phyloP scores from a whole-genome alignment of 2,329 filamentous ascomycete species.

The Aureobasidium lini region DNA sequence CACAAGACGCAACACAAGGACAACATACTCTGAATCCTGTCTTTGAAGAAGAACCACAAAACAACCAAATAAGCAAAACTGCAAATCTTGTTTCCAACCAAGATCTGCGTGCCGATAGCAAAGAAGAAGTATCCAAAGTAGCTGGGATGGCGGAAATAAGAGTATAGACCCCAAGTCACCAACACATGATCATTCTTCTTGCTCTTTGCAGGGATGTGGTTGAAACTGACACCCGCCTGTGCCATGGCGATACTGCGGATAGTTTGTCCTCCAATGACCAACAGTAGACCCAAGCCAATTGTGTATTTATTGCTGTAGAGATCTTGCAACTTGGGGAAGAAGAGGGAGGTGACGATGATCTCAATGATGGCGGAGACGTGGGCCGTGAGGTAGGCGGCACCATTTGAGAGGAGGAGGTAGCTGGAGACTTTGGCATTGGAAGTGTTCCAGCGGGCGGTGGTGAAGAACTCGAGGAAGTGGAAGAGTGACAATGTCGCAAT shows the following conservation, averaged over 20 bases:
- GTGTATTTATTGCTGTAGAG: slow-evolving; percentile 38
- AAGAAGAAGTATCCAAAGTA: slow-evolving; percentile 99
- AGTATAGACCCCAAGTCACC: slow-evolving; percentile 78
- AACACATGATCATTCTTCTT: slow-evolving; percentile 66
- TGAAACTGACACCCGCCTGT: slow-evolving; percentile 85
- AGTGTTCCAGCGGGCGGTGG: slow-evolving; percentile 78
- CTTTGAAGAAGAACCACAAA: slow-evolving; percentile 78
- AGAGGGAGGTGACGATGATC: slow-evolving; percentile 51
- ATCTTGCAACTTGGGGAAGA: slow-evolving; percentile 45
- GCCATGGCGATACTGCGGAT: slow-evolving; percentile 80
- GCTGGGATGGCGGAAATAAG: slow-evolving; percentile 69
- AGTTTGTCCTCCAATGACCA: slow-evolving; percentile 64
- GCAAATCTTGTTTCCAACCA: slow-evolving; percentile 78
- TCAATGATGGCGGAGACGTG: slow-evolving; percentile 70
- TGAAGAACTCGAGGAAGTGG: slow-evolving; percentile 96
- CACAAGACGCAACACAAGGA: background rate
- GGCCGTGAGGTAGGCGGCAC: slow-evolving; percentile 74
- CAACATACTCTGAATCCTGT: slow-evolving; percentile 57
- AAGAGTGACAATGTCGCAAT: slow-evolving; percentile 64
- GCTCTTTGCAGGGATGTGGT: slow-evolving; percentile 66
- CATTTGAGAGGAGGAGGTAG: slow-evolving; percentile 81
- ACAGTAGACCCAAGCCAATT: slow-evolving; percentile 48
- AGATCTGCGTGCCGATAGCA: slow-evolving; percentile 87
- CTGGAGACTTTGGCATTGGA: slow-evolving; percentile 61
- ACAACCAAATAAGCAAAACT: slow-evolving; percentile 65